These are phyloP conservation scores for Suillus americanus DNA, from an alignment of 768 basidiomycete species.

Conservation along the genomic window DNA sequence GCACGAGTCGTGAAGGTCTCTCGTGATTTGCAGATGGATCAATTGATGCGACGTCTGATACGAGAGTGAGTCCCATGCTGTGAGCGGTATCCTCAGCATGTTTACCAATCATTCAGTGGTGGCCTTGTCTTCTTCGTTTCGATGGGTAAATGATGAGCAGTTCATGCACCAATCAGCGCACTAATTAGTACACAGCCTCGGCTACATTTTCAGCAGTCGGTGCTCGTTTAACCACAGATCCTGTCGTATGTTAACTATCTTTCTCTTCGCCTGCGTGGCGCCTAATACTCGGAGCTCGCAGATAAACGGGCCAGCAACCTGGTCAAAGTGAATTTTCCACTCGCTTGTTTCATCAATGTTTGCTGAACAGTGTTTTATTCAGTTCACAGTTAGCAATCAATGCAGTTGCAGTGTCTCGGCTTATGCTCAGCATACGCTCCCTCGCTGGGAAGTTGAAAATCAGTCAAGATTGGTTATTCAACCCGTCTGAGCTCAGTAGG, in stretches of 20 bases:
- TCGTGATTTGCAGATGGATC: background rate
- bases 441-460: conserved; percentile 12
- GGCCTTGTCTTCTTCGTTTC: conserved; percentile 11
- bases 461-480: conserved; percentile 12
- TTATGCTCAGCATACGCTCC: conserved; percentile 15
- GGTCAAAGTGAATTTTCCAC: conserved; percentile 5
- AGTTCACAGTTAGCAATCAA: conserved; percentile 10
- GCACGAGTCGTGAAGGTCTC: background rate
- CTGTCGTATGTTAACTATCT: background rate
- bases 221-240: conserved; percentile 1
- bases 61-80: conserved; percentile 7
- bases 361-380: background rate
- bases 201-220: conserved; percentile 8
- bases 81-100: background rate
- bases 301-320: conserved; percentile 8
- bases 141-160: conserved; percentile 6
- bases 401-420: conserved; percentile 12
- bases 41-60: conserved; percentile 3
- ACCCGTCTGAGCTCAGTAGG: conserved; percentile 15
- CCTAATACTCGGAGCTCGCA: background rate
- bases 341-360: background rate
- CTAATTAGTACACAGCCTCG: background rate
- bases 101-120: background rate
- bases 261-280: background rate
- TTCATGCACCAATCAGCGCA: background rate